Conservation (phyloP, 208 protist species). For the Acanthamoeba royreba region DNA sequence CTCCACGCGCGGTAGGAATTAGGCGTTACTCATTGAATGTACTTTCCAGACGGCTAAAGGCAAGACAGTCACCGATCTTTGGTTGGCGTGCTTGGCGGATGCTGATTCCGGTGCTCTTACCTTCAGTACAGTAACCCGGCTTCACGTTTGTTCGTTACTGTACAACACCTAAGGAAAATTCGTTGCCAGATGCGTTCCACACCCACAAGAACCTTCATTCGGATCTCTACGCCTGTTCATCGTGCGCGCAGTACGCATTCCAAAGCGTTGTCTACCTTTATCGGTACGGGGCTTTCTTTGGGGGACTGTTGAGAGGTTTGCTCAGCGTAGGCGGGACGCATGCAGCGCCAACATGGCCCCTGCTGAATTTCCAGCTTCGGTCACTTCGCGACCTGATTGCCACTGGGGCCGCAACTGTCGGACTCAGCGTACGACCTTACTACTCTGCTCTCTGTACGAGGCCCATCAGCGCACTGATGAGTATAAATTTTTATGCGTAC, state of each 20-base stretch:
- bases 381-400: not conserved
- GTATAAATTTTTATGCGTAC: too few relatives aligned
- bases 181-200: not conserved
- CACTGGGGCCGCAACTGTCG: conserved; percentile 38
- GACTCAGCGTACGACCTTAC: not conserved
- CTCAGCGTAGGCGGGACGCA: not conserved
- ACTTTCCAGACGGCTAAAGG: not conserved
- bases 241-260: not conserved
- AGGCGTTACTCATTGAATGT: not conserved
- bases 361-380: not conserved
- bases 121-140: not conserved
- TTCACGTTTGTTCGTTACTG: not conserved
- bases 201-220: not conserved
- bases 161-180: not conserved
- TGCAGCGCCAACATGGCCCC: not conserved
- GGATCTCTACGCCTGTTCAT: not conserved
- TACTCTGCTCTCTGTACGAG: too few relatives aligned
- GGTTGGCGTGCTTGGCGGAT: not conserved
- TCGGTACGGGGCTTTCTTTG: not conserved
- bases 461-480: too few relatives aligned
- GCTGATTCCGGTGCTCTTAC: not conserved
- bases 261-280: not conserved
- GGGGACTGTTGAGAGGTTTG: not conserved
- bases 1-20: not conserved
- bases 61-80: not conserved